Conservation (phyloP, 2,329 filamentous ascomycete species). For the Reticulascus tulasneorum region DNA sequence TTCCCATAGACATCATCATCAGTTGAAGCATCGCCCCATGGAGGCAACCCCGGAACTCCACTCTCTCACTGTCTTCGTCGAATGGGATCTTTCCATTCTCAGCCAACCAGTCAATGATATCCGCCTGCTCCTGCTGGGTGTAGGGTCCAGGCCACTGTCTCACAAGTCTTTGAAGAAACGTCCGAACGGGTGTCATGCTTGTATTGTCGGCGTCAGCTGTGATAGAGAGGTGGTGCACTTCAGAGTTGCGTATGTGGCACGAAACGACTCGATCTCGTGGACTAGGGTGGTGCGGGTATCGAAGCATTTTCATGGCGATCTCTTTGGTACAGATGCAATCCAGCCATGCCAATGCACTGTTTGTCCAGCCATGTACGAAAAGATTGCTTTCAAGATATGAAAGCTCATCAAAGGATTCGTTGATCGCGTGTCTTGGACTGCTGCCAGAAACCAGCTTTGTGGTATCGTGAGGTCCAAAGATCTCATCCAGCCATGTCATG, state of each 20-base stretch:
- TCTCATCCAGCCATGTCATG: not conserved
- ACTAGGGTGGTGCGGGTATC: not conserved
- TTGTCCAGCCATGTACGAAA: no score
- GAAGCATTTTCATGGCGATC: not conserved
- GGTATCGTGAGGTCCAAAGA: no score
- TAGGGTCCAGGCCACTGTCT: no score
- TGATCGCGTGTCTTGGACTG: no score
- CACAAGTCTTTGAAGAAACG: not conserved
- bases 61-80: not conserved
- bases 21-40: not conserved
- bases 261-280: not conserved
- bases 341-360: no score
- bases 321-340: constrained; percentile 1
- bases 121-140: not conserved
- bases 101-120: not conserved
- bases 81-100: not conserved
- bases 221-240: not conserved
- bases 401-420: no score
- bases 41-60: not conserved
- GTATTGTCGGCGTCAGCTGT: not conserved
- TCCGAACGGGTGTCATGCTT: not conserved
- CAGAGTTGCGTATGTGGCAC: not conserved
- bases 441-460: no score
- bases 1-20: no score
- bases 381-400: no score